Conservation (phyloP, 331 rosid genomes). For the Acacia concinna region DNA sequence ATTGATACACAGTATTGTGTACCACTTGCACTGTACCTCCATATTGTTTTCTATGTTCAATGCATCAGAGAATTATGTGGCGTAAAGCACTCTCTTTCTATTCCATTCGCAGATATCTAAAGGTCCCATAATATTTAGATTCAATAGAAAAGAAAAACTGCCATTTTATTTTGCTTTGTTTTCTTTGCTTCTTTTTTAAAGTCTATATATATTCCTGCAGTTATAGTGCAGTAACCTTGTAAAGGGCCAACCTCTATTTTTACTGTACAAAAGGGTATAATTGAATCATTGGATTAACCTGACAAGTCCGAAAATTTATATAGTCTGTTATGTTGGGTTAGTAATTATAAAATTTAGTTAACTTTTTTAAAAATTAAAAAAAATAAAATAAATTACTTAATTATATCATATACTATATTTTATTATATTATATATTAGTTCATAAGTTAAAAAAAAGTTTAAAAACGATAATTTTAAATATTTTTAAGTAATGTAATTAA, state of each 20-base stretch:
- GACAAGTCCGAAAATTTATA: too few species aligned
- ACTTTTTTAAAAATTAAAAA: too few species aligned
- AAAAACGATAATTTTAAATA: too few species aligned
- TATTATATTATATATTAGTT: too few species aligned
- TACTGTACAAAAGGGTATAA: neutral
- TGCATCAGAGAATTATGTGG: neutral
- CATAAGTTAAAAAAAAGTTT: too few species aligned
- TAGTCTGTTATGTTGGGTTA: too few species aligned
- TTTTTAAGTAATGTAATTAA: too few species aligned
- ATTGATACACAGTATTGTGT: neutral
- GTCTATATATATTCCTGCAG: neutral
- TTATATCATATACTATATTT: too few species aligned
- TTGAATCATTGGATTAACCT: neutral
- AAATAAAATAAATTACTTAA: too few species aligned
- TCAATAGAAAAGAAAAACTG: neutral
- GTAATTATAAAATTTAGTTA: too few species aligned
- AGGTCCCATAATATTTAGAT: neutral
- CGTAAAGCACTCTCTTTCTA: neutral
- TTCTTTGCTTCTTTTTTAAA: neutral
- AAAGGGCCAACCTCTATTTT: neutral
- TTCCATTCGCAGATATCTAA: neutral
- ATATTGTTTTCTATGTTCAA: conserved; percentile 1
- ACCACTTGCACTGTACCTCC: neutral
- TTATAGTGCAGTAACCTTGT: neutral
- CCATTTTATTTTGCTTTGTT: neutral